Evolutionary conservation across 148 eudicot species (phyloP).

Genomic region (Diospyros kaki): DNA sequence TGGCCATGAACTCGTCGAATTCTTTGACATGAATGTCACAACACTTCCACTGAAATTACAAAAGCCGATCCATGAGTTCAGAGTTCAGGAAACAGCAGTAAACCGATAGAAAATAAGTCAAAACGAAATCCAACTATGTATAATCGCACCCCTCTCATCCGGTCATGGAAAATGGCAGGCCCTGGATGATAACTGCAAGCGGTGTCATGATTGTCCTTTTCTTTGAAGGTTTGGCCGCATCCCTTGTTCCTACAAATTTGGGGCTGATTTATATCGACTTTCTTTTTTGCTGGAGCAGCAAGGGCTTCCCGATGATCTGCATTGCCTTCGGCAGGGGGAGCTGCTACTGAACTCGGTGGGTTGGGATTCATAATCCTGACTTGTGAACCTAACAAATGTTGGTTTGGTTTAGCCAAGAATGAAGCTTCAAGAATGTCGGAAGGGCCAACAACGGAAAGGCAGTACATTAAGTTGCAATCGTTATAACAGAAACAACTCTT

Average conservation of each 20-base stretch:
- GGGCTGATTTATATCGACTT: conserved; percentile 61
- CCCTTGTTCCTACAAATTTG: conserved; percentile 86
- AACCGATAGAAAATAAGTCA: background rate
- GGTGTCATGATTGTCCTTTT: conserved; percentile 68
- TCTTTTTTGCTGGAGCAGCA: conserved; percentile 44
- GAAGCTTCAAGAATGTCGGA: background rate
- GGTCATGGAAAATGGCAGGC: conserved; percentile 86
- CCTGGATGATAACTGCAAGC: conserved; percentile 96
- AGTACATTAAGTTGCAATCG: too few relatives aligned
- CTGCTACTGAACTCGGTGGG: conserved; percentile 23
- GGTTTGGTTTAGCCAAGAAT: background rate
- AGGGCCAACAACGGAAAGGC: background rate
- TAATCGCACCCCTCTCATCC: conserved; percentile 81
- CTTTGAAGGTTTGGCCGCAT: conserved; percentile 80
- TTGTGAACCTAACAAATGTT: conserved; percentile 52
- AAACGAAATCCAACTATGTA: background rate
- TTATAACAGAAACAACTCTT: background rate
- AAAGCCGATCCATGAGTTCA: background rate
- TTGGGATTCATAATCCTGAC: conserved; percentile 34
- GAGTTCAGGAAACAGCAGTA: background rate
- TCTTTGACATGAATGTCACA: conserved; percentile 91
- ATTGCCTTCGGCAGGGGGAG: conserved; percentile 23
- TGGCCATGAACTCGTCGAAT: conserved; percentile 92
- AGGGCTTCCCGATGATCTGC: conserved; percentile 17
- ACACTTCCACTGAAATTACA: conserved; percentile 76